These are phyloP conservation scores for Beauveria varroae DNA, from an alignment of 2,329 filamentous ascomycete genomes.

Conservation along the genomic window DNA sequence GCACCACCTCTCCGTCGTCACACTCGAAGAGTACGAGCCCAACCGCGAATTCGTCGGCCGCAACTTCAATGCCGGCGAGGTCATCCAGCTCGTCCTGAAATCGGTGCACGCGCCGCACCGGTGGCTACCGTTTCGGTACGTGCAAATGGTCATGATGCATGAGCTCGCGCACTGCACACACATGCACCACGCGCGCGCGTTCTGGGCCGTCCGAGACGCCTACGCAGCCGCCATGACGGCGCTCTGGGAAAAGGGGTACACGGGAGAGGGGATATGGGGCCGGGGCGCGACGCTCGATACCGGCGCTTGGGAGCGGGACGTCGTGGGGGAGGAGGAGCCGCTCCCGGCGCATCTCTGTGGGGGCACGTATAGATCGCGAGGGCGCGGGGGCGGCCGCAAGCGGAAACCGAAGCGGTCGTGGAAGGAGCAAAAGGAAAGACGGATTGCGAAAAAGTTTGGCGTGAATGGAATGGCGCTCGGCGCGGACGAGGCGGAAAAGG, in stretches of 20 bases:
- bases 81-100: slow-evolving; percentile 76
- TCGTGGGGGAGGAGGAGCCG: slow-evolving; percentile 43
- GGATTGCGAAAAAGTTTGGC: slow-evolving; percentile 72
- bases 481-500: slow-evolving; percentile 58
- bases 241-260: slow-evolving; percentile 64
- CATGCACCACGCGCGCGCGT: slow-evolving; percentile 80
- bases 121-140: slow-evolving; percentile 77
- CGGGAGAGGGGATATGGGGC: slow-evolving; percentile 79
- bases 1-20: slow-evolving; percentile 56
- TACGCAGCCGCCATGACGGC: slow-evolving; percentile 64
- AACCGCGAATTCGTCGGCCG: slow-evolving; percentile 80
- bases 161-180: slow-evolving; percentile 83
- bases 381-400: slow-evolving; percentile 49
- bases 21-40: slow-evolving; percentile 73
- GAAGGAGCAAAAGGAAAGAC: slow-evolving; percentile 60
- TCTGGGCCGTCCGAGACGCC: slow-evolving; percentile 71
- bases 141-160: slow-evolving; percentile 95
- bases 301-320: slow-evolving; percentile 42
- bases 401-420: slow-evolving; percentile 50
- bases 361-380: slow-evolving; percentile 62
- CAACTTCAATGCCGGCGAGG: slow-evolving; percentile 85
- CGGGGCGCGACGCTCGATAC: slow-evolving; percentile 56
- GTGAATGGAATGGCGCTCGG: slow-evolving; percentile 61
- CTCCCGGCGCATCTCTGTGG: slow-evolving; percentile 71
- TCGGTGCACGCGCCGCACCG: slow-evolving; percentile 47